Evolutionary conservation across 2,329 filamentous ascomycete genomes (phyloP).

Genomic region (Magnaporthiopsis incrustans): DNA sequence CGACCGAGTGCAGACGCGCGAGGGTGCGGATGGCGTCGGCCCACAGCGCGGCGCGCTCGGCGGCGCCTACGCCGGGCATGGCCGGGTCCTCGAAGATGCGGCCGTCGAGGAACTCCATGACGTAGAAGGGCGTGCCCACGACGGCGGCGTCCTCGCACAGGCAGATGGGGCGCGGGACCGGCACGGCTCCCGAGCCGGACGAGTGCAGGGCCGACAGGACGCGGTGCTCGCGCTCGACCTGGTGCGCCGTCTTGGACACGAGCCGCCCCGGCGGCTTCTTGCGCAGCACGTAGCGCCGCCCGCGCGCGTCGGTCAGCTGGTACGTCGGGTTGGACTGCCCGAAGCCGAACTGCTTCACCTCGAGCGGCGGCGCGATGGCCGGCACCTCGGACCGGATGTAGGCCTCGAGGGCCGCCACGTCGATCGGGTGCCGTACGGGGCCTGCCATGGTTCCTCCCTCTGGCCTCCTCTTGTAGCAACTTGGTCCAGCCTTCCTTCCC

Average conservation of each 20-base stretch:
- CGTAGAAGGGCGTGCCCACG: conserved; percentile 88
- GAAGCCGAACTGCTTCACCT: conserved; percentile 95
- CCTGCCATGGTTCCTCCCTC: conserved; percentile 59
- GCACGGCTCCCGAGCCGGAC: conserved; percentile 51
- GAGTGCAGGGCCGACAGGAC: conserved; percentile 68
- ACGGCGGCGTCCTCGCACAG: conserved; percentile 77
- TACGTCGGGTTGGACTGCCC: conserved; percentile 98
- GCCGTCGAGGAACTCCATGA: conserved; percentile 93
- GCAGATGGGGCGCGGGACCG: conserved; percentile 74
- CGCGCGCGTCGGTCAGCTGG: conserved; percentile 55
- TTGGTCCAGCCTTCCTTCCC: no score
- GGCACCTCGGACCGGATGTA: conserved; percentile 77
- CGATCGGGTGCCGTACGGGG: conserved; percentile 81
- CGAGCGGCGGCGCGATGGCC: conserved; percentile 67
- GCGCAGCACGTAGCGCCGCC: conserved; percentile 67
- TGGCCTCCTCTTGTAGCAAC: no score
- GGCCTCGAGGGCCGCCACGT: conserved; percentile 67
- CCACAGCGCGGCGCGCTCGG: conserved; percentile 76
- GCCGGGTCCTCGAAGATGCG: conserved; percentile 86
- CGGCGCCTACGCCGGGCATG: conserved; percentile 61
- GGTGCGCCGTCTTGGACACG: conserved; percentile 87
- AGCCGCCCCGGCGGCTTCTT: conserved; percentile 97
- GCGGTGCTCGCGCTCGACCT: conserved; percentile 91
- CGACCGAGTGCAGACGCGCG: conserved; percentile 74
- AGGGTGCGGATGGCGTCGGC: conserved; percentile 74